Evolutionary conservation across 805 yeast species (phyloP).

Genomic region (Debaryomyces prosopidis): DNA sequence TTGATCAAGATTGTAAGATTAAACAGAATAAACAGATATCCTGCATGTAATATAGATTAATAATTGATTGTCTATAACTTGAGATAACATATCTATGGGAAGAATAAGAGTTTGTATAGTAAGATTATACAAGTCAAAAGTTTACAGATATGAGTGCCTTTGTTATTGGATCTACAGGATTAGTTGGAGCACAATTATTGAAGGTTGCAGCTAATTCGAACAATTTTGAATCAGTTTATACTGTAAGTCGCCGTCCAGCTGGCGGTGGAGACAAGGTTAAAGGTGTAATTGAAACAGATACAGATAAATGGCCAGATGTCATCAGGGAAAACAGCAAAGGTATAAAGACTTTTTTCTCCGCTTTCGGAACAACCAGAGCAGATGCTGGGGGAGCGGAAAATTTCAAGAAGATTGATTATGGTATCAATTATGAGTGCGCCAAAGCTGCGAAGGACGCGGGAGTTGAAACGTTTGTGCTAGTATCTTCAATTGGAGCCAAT

Average conservation of each 20-base stretch:
- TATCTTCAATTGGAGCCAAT: conserved; percentile 68
- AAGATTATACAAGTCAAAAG: too few species aligned
- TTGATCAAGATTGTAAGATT: too few species aligned
- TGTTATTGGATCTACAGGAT: conserved; percentile 74
- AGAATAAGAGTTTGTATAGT: neutral
- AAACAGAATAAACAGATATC: too few species aligned
- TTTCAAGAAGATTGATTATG: conserved; percentile 73
- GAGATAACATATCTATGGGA: neutral
- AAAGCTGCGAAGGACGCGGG: conserved; percentile 73
- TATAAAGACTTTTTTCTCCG: conserved; percentile 54
- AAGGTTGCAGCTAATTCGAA: conserved; percentile 40
- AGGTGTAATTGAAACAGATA: conserved; percentile 45
- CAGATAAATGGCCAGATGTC: conserved; percentile 50
- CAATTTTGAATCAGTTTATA: conserved; percentile 39
- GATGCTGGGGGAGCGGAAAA: conserved; percentile 72
- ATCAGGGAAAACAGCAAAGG: conserved; percentile 31
- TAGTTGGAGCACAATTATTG: conserved; percentile 64
- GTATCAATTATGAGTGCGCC: conserved; percentile 66
- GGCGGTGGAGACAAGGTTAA: conserved; percentile 29
- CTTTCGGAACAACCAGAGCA: conserved; percentile 74
- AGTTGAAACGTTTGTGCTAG: conserved; percentile 62
- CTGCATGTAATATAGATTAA: too few species aligned
- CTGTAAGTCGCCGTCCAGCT: conserved; percentile 55
- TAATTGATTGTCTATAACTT: too few species aligned
- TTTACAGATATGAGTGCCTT: conserved; percentile 12